phyloP scores from a whole-genome alignment of 106 monocot species.

The Dioscorea zingiberensis region DNA sequence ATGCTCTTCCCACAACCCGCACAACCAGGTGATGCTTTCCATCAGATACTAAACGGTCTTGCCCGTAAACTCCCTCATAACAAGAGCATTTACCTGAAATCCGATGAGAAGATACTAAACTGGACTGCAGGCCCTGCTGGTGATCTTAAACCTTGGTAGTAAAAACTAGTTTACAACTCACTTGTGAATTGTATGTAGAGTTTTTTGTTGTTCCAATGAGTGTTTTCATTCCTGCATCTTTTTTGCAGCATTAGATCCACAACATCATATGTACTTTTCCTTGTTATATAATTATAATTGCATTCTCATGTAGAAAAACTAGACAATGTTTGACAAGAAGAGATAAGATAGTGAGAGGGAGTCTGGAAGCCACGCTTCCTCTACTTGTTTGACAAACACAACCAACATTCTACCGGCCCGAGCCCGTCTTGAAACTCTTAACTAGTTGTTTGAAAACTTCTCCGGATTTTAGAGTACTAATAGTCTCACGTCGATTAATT shows the following conservation, averaged over 20 bases:
- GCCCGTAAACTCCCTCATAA: slow-evolving; percentile 72
- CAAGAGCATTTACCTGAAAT: slow-evolving; percentile 32
- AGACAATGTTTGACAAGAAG: neutral
- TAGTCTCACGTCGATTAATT: no score
- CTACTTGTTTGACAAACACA: neutral
- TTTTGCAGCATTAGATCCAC: no score
- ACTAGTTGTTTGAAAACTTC: no score
- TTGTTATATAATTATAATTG: no score
- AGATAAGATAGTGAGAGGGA: slow-evolving; percentile 19
- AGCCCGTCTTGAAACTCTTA: neutral
- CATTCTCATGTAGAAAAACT: no score
- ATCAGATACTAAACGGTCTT: slow-evolving; percentile 79
- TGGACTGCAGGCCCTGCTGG: slow-evolving; percentile 64
- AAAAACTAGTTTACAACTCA: no score
- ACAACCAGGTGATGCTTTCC: slow-evolving; percentile 71
- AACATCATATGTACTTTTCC: no score
- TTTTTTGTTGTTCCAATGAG: no score
- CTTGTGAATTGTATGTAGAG: no score
- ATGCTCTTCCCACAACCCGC: slow-evolving; percentile 85
- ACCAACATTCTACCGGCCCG: neutral
- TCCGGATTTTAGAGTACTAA: no score
- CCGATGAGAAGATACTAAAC: slow-evolving; percentile 54
- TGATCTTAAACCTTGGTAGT: slow-evolving; percentile 74
- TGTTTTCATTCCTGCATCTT: no score
- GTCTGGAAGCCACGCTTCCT: slow-evolving; percentile 32